These are phyloP conservation scores for Cercospora sesami DNA, from an alignment of 2,329 filamentous ascomycete genomes.

Conservation along the genomic window DNA sequence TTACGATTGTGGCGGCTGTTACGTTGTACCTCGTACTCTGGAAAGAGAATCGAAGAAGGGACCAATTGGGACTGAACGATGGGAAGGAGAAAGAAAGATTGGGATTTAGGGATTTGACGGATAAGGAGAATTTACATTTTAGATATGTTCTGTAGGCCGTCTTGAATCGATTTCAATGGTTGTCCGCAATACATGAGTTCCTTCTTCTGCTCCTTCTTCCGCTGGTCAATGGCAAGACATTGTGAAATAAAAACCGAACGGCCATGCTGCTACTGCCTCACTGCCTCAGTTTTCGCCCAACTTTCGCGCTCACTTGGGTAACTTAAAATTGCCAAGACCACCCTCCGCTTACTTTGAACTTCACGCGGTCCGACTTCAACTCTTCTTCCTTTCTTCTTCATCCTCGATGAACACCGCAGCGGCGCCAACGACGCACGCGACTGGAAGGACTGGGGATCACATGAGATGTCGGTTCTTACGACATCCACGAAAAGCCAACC, in stretches of 20 bases:
- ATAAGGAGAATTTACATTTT: constrained; percentile 21
- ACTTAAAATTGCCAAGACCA: not conserved
- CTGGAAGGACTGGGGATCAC: not conserved
- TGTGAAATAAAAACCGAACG: too few species aligned
- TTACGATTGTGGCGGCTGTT: constrained; percentile 19
- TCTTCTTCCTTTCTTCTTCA: not conserved
- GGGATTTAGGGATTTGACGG: constrained; percentile 19
- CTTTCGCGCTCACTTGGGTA: not conserved
- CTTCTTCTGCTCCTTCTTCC: too few species aligned
- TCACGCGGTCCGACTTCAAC: not conserved
- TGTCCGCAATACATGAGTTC: too few species aligned
- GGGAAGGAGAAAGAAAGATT: constrained; percentile 15
- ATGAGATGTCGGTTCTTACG: too few species aligned
- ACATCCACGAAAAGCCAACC: too few species aligned
- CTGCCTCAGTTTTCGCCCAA: too few species aligned
- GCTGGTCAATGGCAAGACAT: too few species aligned
- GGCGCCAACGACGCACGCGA: not conserved
- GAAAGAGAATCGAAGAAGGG: constrained; percentile 15
- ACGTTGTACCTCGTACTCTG: constrained; percentile 23
- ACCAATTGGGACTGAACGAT: constrained; percentile 2
- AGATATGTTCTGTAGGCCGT: constrained; percentile 17
- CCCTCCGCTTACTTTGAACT: not conserved
- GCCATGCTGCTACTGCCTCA: too few species aligned
- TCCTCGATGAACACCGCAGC: not conserved
- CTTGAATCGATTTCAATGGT: too few species aligned